These are phyloP conservation scores for Aspergillus diversus DNA, from an alignment of 495 filamentous ascomycete species.

Conservation along the genomic window DNA sequence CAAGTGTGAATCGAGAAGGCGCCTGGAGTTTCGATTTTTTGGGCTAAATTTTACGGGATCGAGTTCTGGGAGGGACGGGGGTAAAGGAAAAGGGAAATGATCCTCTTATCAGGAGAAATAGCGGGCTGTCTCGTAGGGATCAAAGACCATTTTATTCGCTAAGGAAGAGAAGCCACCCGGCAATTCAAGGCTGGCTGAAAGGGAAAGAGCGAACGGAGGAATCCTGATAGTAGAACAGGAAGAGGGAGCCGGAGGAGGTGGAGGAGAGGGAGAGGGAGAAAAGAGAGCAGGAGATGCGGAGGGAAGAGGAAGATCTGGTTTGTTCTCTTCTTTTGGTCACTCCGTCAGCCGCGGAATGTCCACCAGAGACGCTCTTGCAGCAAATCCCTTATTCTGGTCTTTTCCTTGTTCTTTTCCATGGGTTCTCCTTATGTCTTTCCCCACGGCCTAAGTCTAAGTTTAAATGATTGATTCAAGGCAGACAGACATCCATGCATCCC, in stretches of 20 bases:
- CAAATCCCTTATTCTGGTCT: conserved; percentile 2
- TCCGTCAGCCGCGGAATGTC: conserved; percentile 24
- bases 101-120: conserved; percentile 25
- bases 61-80: conserved; percentile 17
- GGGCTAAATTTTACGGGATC: conserved; percentile 9
- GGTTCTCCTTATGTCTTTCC: neutral
- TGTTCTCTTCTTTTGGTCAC: neutral
- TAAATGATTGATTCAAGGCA: too few relatives aligned
- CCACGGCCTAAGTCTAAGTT: neutral
- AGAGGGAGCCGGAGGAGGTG: neutral
- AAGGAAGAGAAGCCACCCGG: conserved; percentile 1
- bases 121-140: neutral
- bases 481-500: too few relatives aligned
- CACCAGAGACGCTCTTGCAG: neutral
- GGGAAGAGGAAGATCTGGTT: conserved; percentile 11
- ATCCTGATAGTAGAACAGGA: neutral
- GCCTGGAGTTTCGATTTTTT: conserved; percentile 3
- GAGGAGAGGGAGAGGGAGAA: neutral
- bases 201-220: neutral
- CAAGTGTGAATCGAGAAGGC: neutral
- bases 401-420: neutral
- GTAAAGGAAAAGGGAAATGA: conserved; percentile 15
- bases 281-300: neutral
- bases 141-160: conserved; percentile 12
- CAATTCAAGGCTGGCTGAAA: neutral